These are phyloP conservation scores for Colletotrichum kahawae DNA, from an alignment of 2,329 filamentous ascomycete genomes.

Conservation along the genomic window DNA sequence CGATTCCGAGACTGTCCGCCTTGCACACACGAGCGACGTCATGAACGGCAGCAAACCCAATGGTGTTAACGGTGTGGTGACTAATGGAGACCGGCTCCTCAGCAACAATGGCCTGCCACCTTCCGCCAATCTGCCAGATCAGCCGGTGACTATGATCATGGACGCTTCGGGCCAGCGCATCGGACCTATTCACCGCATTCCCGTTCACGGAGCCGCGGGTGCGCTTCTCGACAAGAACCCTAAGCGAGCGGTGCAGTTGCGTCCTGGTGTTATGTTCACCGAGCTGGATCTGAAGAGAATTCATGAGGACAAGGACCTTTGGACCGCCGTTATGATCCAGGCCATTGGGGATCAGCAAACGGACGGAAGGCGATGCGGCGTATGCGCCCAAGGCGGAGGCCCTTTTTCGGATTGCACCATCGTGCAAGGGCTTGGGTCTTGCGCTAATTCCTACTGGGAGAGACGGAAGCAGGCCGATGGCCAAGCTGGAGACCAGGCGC, in stretches of 20 bases:
- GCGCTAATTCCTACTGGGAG: constrained; percentile 59
- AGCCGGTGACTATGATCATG: constrained; percentile 28
- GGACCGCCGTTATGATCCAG: constrained; percentile 55
- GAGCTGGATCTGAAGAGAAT: background rate
- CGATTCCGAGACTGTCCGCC: background rate
- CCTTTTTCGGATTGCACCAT: constrained; percentile 51
- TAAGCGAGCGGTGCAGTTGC: constrained; percentile 13
- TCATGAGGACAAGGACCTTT: constrained; percentile 33
- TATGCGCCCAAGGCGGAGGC: constrained; percentile 47
- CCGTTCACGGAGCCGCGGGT: background rate
- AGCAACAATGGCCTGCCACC: background rate
- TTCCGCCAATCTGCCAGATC: background rate
- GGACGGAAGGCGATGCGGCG: constrained; percentile 43
- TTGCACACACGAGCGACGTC: background rate
- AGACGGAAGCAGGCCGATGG: constrained; percentile 29
- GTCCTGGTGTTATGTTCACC: background rate
- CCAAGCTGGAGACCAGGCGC: background rate
- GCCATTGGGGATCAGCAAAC: constrained; percentile 45
- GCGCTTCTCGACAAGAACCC: background rate
- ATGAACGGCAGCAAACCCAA: background rate
- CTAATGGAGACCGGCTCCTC: background rate
- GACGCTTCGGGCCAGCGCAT: constrained; percentile 42
- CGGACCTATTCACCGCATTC: constrained; percentile 39
- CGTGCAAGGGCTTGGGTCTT: constrained; percentile 49
- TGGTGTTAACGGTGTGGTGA: background rate